Base-by-base conservation (phyloP, 345 rosid species). In the Trapa incisa region DNA sequence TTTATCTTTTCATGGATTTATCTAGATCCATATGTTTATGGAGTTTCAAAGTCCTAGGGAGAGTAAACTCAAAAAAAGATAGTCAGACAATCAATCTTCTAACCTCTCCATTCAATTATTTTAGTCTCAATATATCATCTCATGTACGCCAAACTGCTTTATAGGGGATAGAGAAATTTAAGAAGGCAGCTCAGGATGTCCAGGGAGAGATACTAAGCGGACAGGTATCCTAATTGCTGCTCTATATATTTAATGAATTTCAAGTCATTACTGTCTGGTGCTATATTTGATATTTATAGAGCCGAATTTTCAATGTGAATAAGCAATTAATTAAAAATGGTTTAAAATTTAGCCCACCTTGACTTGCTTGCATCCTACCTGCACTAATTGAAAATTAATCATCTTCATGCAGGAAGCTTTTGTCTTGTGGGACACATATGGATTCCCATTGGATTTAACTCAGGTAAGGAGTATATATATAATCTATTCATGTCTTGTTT, bases 131-230 rank as follows among this genome's bases (percentile, higher is more conserved):
- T 15, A 32, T 2, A 35, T 12, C 43, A 61, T 67, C 29, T 75
- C 42, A 77, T 64, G 29, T 47, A 43, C 68, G 54, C 3, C 73
- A 29, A 32, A 68, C 53, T 64, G 68, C 66, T 15, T 68, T 42
- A 74, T 77, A 94, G 96, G 99, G 97, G 61, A 91, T 94, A 81
- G 97, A 91, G 79, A 94, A 81, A 76, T 91, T 91, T 81, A 86
- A 80, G 80, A 94, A 89, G 78, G 96, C 93, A 71, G 88, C 88
- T 67, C 89, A 84, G 80, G 91, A 86, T 73, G 85, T 94, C 64
- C 76, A 83, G 73, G 97, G 96, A 64, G 85, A 78, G 63, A 74
- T 71, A 63, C 80, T 91, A 70, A 84, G 88, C 76, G 97, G 97
- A 72, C 87, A 91, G 87, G 97, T 79, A 79, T 69, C 76, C 22